Percentiles rank a stretch among this genome's conserved stretches.
Evolutionary conservation across 805 yeast species (phyloP).

Genomic region (Kodamaea laetipori): DNA sequence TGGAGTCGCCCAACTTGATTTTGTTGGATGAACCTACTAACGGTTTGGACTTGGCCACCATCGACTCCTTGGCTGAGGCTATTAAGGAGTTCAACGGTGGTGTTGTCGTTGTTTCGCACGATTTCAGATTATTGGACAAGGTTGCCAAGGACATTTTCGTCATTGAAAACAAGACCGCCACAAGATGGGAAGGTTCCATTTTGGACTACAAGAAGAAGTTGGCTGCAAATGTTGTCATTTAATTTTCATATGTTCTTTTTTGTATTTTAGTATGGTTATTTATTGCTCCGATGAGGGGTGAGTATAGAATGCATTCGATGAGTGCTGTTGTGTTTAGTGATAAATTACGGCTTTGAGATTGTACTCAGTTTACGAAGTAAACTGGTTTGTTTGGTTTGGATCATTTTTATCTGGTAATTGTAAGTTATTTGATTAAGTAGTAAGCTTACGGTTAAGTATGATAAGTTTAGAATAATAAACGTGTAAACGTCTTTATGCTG

Average conservation of each 20-base stretch:
- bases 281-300: no score
- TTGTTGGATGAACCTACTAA: slow-evolving; percentile 99
- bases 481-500: no score
- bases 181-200: slow-evolving; percentile 94
- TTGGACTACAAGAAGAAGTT: slow-evolving; percentile 90
- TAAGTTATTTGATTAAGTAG: no score
- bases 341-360: no score
- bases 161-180: slow-evolving; percentile 92
- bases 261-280: no score
- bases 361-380: no score
- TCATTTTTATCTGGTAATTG: no score
- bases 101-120: slow-evolving; percentile 98
- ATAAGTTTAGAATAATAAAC: no score
- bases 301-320: no score
- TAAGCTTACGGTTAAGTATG: no score
- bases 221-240: slow-evolving; percentile 84
- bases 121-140: slow-evolving; percentile 95
- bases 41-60: slow-evolving; percentile 97
- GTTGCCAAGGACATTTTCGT: slow-evolving; percentile 97
- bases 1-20: slow-evolving; percentile 92
- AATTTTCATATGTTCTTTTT: slow-evolving; percentile 14
- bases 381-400: no score
- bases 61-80: slow-evolving; percentile 96
- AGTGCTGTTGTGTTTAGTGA: no score
- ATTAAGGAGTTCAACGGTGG: slow-evolving; percentile 95